These are phyloP conservation scores for Microbotryum violaceum DNA, from an alignment of 1,284 basidiomycete species.

Conservation along the genomic window DNA sequence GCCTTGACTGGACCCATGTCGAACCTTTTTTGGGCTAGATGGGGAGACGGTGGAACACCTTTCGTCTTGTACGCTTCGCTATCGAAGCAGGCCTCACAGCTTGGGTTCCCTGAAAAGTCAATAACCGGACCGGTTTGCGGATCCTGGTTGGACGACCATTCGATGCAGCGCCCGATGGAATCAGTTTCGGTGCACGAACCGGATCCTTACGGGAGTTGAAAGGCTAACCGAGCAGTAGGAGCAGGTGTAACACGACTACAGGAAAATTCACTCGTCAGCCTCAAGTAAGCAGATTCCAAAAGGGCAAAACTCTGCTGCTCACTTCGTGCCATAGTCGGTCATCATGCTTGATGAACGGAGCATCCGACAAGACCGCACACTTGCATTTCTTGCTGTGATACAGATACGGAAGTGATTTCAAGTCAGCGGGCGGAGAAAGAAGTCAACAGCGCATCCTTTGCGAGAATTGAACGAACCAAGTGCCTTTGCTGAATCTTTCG, in stretches of 20 bases:
- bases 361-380: slow-evolving; percentile 22
- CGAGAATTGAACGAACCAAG: slow-evolving; percentile 10
- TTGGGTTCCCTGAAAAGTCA: slow-evolving; percentile 18
- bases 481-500: slow-evolving; percentile 19
- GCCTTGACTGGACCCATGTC: neutral
- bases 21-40: slow-evolving; percentile 3
- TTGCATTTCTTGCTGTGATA: slow-evolving; percentile 24
- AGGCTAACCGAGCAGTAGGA: slow-evolving; percentile 17
- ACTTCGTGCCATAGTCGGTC: slow-evolving; percentile 21
- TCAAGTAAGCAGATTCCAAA: too few relatives aligned
- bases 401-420: neutral
- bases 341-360: slow-evolving; percentile 22
- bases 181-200: too few relatives aligned
- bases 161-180: neutral
- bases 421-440: too few relatives aligned
- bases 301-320: neutral
- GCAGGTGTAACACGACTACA: slow-evolving; percentile 22
- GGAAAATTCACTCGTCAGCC: neutral
- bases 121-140: slow-evolving; percentile 3
- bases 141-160: slow-evolving; percentile 4
- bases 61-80: slow-evolving; percentile 12
- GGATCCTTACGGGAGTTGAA: too few relatives aligned
- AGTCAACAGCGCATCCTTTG: neutral
- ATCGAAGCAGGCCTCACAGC: slow-evolving; percentile 30
- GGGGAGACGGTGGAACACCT: slow-evolving; percentile 17